phyloP scores from a whole-genome alignment of 768 basidiomycete genomes.

The Suillus alpinus region DNA sequence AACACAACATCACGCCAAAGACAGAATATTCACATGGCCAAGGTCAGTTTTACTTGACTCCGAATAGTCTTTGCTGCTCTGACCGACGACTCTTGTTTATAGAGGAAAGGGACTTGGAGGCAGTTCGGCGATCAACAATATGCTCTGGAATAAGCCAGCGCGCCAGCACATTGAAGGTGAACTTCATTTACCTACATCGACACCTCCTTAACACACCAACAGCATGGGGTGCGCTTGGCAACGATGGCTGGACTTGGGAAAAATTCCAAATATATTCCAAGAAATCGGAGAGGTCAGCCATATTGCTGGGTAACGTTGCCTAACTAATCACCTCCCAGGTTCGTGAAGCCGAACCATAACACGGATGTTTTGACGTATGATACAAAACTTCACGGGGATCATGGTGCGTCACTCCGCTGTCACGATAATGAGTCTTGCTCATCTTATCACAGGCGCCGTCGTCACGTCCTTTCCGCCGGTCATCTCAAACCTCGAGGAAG shows the following conservation, averaged over 20 bases:
- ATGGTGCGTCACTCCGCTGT: not conserved
- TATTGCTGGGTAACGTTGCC: not conserved
- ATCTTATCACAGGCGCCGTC: not conserved
- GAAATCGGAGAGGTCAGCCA: slow-evolving; percentile 36
- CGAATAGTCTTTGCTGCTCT: not conserved
- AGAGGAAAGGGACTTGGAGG: not conserved
- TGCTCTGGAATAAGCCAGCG: not conserved
- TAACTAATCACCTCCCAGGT: not conserved
- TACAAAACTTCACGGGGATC: not conserved
- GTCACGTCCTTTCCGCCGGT: not conserved
- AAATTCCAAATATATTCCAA: slow-evolving; percentile 37
- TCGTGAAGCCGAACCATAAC: not conserved
- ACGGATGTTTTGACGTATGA: not conserved
- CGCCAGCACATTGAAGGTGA: not conserved
- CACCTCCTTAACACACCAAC: not conserved
- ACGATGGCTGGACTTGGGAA: slow-evolving; percentile 54
- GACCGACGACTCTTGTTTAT: not conserved
- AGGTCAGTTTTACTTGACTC: not conserved
- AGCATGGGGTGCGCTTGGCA: slow-evolving; percentile 46
- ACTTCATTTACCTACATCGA: not conserved
- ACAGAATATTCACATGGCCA: not conserved
- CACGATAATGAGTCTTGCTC: not conserved
- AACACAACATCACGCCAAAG: not conserved
- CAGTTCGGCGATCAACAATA: not conserved
- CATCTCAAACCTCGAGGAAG: not conserved